These are phyloP conservation scores for Pyrrhoderma lamaoense DNA, from an alignment of 1,284 basidiomycete genomes.

Conservation along the genomic window DNA sequence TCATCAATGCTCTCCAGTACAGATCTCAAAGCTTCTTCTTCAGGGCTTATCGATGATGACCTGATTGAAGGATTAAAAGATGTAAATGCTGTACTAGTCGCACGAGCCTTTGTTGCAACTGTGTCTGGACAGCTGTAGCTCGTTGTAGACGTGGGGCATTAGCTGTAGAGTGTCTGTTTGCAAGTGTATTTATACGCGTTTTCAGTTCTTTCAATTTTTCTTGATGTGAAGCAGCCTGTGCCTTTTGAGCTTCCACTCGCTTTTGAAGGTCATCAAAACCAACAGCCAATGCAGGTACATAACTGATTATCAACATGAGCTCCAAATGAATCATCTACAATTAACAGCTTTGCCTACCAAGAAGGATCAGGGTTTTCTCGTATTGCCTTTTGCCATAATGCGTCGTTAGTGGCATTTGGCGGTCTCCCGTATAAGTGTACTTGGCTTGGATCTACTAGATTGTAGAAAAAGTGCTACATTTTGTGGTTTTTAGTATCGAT, in stretches of 20 bases:
- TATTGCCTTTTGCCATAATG: slow-evolving; percentile 73
- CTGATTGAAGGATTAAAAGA: slow-evolving; percentile 73
- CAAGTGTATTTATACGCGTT: slow-evolving; percentile 54
- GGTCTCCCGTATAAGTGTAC: slow-evolving; percentile 70
- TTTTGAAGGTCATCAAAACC: slow-evolving; percentile 80
- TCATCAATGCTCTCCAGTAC: slow-evolving; percentile 71
- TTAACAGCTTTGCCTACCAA: slow-evolving; percentile 44
- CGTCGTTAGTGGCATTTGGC: slow-evolving; percentile 64
- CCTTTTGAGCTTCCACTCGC: slow-evolving; percentile 72
- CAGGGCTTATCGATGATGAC: slow-evolving; percentile 71
- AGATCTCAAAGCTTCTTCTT: slow-evolving; percentile 68
- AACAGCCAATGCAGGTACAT: slow-evolving; percentile 76
- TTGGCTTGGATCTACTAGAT: slow-evolving; percentile 72
- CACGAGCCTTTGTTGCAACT: slow-evolving; percentile 70
- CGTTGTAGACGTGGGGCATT: slow-evolving; percentile 66
- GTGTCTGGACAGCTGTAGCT: slow-evolving; percentile 60
- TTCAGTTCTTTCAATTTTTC: slow-evolving; percentile 69
- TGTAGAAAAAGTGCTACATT: slow-evolving; percentile 74
- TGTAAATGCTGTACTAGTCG: slow-evolving; percentile 71
- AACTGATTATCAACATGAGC: too few relatives aligned
- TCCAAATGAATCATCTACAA: too few relatives aligned
- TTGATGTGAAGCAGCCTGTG: slow-evolving; percentile 63
- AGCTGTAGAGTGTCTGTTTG: slow-evolving; percentile 59
- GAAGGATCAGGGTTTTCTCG: slow-evolving; percentile 79
- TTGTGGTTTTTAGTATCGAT: background rate